phyloP scores from a whole-genome alignment of 352 stramenopile genomes.

The Phytophthora citrophthora region DNA sequence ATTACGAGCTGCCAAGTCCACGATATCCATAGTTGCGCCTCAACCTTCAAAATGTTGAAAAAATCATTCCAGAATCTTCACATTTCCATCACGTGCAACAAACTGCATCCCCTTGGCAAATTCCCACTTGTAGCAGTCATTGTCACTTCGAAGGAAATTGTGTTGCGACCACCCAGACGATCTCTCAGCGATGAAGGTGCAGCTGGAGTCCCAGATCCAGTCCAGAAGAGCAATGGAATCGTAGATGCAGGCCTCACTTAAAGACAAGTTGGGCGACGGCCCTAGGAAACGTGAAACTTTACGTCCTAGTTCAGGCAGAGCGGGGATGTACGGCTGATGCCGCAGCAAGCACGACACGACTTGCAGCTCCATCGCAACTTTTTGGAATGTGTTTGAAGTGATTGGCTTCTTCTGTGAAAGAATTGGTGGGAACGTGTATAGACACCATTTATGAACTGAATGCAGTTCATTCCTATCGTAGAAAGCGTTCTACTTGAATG shows the following conservation, averaged over 20 bases:
- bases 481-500: too few species aligned
- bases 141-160: conserved; percentile 5
- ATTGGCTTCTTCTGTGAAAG: too few species aligned
- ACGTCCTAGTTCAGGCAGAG: neutral
- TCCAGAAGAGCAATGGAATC: neutral
- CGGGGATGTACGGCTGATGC: neutral
- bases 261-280: neutral
- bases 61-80: neutral
- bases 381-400: too few species aligned
- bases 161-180: neutral
- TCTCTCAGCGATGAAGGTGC: neutral
- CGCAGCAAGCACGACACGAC: neutral
- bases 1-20: neutral
- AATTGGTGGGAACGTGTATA: too few species aligned
- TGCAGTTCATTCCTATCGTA: too few species aligned
- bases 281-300: conserved; percentile 4
- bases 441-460: too few species aligned
- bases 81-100: neutral
- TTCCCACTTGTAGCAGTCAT: conserved; percentile 2
- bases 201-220: conserved; percentile 1
- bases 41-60: neutral
- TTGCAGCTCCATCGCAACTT: too few species aligned
- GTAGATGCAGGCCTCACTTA: neutral
- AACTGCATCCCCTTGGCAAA: neutral
- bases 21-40: neutral